Evolutionary conservation across 1,284 basidiomycete species (phyloP).

Genomic region (Grifola frondosa): DNA sequence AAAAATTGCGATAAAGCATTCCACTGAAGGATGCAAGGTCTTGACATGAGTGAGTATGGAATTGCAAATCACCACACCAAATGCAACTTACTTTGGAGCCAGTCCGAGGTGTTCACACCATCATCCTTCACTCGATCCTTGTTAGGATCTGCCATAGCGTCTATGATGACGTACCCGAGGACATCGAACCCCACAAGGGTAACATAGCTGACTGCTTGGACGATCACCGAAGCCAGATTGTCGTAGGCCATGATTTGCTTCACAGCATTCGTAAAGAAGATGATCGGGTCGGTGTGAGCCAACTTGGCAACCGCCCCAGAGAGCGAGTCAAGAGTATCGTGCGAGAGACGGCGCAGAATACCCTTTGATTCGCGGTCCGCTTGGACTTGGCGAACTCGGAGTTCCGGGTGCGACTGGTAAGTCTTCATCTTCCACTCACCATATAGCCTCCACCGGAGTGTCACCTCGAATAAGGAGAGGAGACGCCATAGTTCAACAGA

Average conservation of each 20-base stretch:
- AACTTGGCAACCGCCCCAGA: conserved; percentile 92
- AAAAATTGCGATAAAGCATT: conserved; percentile 86
- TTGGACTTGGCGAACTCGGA: conserved; percentile 69
- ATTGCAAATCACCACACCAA: neutral
- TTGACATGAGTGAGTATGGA: conserved; percentile 32
- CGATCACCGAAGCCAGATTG: conserved; percentile 88
- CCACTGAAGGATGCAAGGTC: conserved; percentile 92
- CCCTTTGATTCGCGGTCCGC: conserved; percentile 79
- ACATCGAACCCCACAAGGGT: conserved; percentile 94
- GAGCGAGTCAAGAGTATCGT: conserved; percentile 77
- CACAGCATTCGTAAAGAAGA: conserved; percentile 89
- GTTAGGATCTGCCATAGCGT: conserved; percentile 83
- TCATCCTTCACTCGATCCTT: conserved; percentile 90
- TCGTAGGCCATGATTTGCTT: conserved; percentile 97
- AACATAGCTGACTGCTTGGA: conserved; percentile 88
- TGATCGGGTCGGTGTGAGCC: conserved; percentile 90
- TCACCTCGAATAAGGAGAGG: conserved; percentile 75
- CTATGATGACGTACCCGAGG: conserved; percentile 85
- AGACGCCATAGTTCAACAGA: conserved; percentile 89
- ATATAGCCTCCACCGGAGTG: conserved; percentile 85
- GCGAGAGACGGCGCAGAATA: conserved; percentile 79
- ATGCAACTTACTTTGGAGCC: conserved; percentile 82
- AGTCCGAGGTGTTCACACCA: conserved; percentile 88
- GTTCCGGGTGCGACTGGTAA: conserved; percentile 72
- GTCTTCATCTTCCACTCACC: conserved; percentile 89